Percentiles rank a stretch among this genome's conserved stretches.
phyloP scores from a whole-genome alignment of 495 filamentous ascomycete genomes.

The Penicillium paradoxum region DNA sequence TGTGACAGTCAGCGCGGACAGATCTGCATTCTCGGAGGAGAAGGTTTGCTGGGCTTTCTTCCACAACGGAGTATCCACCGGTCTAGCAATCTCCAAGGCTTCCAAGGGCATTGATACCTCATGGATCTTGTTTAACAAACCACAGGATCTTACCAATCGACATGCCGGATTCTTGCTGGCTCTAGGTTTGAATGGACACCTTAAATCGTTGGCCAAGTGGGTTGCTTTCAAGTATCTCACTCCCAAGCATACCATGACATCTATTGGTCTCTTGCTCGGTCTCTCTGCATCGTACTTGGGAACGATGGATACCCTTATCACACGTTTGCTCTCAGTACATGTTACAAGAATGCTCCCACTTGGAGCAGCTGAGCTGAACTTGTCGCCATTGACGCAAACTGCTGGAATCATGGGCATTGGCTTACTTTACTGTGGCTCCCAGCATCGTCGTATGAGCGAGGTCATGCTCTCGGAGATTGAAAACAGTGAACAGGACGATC shows the following conservation, averaged over 20 bases:
- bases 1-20: slow-evolving; percentile 83
- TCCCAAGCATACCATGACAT: slow-evolving; percentile 98
- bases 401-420: slow-evolving; percentile 97
- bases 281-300: slow-evolving; percentile 90
- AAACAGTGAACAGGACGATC: slow-evolving; percentile 70
- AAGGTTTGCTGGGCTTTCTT: slow-evolving; percentile 98
- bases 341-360: slow-evolving; percentile 89
- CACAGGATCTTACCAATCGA: slow-evolving; percentile 81
- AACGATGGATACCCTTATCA: slow-evolving; percentile 93
- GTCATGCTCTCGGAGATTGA: slow-evolving; percentile 98
- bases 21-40: slow-evolving; percentile 78
- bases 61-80: slow-evolving; percentile 87
- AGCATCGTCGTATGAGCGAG: slow-evolving; percentile 97
- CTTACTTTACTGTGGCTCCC: slow-evolving; percentile 87
- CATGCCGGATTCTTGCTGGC: slow-evolving; percentile 92
- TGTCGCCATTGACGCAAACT: slow-evolving; percentile 91
- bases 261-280: slow-evolving; percentile 87
- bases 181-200: slow-evolving; percentile 90
- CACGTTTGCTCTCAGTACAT: slow-evolving; percentile 93
- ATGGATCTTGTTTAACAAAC: slow-evolving; percentile 98
- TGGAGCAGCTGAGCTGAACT: slow-evolving; percentile 87
- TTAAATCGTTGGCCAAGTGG: slow-evolving; percentile 93
- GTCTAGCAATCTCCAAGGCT: slow-evolving; percentile 80
- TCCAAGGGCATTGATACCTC: slow-evolving; percentile 95
- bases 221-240: slow-evolving; percentile 97